Evolutionary conservation across 1,284 basidiomycete species (phyloP), one percentile per base, ranked within the genome.

Genomic region (Ceratobasidium sp.): DNA sequence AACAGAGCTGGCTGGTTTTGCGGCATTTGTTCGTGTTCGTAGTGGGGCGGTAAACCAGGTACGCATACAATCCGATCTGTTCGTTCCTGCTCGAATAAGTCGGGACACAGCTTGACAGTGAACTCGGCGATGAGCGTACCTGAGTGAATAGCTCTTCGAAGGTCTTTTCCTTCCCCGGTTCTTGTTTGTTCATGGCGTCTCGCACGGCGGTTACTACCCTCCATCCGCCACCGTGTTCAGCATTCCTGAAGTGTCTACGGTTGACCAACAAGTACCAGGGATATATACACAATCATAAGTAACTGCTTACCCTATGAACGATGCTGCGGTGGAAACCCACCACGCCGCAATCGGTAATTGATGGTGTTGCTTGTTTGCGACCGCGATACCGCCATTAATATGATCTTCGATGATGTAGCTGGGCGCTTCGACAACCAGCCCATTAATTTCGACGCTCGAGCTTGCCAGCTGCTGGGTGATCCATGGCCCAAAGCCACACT

Each of bases 281-380:
- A 33, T 33, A 33, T 4, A 33, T 4, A 33, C 33, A 33, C 33
- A 33, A 4, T 33, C 33, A 33, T 33, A 33, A 33, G 2, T 33
- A 4, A 33, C 33, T 33, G 54, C 76, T n/a, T 52, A 70, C 76
- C 33, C 44, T 7, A 71, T 71, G n/a, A 78, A 73, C 2, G 77
- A 78, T 13, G 59, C 56, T 2, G 68, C 52, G 5, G n/a, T 70
- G 0, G 56, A 50, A n/a, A 71, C 15, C 77, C 77, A 78, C 68
- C 67, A 78, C n/a, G 70, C 38, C 40, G 62, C 46, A 17, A 78
- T 40, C 7, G 57, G 52, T 7, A 78, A 26, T 6, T 54, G 26
- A 54, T 62, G 59, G 3, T 57, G 13, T 6, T 42, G 33, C 64
- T 77, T 77, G 50, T 57, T 57, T 13, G 17, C 57, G 38, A 66